Percentiles rank a stretch among this genome's conserved stretches.
Conservation (phyloP, 2,329 filamentous ascomycete genomes). For the Mycosphaerelloides madeirae region DNA sequence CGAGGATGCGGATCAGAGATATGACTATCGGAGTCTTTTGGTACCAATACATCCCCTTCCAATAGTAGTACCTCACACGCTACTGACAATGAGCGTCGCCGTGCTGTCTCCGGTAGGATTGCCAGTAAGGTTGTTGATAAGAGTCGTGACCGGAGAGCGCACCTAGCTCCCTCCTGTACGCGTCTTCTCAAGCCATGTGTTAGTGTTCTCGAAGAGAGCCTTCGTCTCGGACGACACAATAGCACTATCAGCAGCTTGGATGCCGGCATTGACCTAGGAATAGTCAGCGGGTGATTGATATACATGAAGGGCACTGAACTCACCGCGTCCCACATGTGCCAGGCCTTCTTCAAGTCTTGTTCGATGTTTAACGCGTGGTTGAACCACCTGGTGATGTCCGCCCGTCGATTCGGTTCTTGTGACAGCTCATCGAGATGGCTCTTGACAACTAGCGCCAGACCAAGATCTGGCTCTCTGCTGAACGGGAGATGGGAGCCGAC, state of each 20-base stretch:
- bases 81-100: too few species aligned
- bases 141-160: too few species aligned
- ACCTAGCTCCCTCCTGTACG: background rate
- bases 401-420: slow-evolving; percentile 47
- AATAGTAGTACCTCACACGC: too few species aligned
- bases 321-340: slow-evolving; percentile 62
- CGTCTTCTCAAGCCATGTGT: slow-evolving; percentile 51
- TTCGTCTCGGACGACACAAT: slow-evolving; percentile 41
- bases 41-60: too few species aligned
- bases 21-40: too few species aligned
- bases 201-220: slow-evolving; percentile 55
- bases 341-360: slow-evolving; percentile 56
- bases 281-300: slow-evolving; percentile 6
- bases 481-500: slow-evolving; percentile 68
- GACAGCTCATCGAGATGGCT: slow-evolving; percentile 71
- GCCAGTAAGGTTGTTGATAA: too few species aligned
- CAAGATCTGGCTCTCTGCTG: slow-evolving; percentile 65
- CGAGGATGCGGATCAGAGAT: too few species aligned
- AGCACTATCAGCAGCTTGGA: slow-evolving; percentile 51
- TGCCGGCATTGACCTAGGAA: slow-evolving; percentile 52
- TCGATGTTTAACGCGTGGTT: slow-evolving; percentile 55
- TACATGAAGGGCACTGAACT: slow-evolving; percentile 28
- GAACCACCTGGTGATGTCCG: slow-evolving; percentile 55
- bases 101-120: too few species aligned
- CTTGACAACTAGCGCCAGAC: slow-evolving; percentile 73